Conservation (phyloP, 345 rosid species). For the Linum trigynum region DNA sequence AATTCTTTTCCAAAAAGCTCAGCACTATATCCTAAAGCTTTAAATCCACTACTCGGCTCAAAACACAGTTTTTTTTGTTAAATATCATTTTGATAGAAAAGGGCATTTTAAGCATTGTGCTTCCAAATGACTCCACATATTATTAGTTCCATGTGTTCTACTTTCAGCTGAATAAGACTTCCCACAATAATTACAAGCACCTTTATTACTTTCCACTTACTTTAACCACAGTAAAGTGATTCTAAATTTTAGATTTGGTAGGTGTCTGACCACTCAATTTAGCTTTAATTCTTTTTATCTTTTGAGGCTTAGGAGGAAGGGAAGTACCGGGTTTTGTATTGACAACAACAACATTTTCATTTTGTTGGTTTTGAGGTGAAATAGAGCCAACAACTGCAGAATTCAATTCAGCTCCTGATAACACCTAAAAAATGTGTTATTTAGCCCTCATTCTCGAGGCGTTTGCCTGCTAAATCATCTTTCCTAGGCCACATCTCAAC, state of each 20-base stretch:
- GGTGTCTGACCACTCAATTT: background rate
- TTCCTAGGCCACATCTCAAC: no score
- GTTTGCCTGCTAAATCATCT: no score
- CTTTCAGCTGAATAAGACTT: background rate
- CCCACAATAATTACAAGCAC: background rate
- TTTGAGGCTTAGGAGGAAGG: background rate
- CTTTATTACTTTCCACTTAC: background rate
- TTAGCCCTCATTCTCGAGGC: no score
- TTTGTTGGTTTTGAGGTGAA: no score
- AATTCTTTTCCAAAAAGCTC: no score
- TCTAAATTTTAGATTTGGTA: background rate
- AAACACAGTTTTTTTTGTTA: no score
- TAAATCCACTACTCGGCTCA: no score
- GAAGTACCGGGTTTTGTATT: background rate
- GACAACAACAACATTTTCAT: no score
- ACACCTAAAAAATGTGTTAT: no score
- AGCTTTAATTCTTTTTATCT: background rate
- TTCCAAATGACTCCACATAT: background rate
- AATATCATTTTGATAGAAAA: background rate
- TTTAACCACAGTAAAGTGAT: background rate
- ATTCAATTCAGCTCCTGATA: no score
- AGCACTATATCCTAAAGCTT: no score
- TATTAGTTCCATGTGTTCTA: background rate
- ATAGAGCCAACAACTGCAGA: no score
- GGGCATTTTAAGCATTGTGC: background rate